Evolutionary conservation across 495 filamentous ascomycete species (phyloP).

Genomic region (Penicillium mononematosum): DNA sequence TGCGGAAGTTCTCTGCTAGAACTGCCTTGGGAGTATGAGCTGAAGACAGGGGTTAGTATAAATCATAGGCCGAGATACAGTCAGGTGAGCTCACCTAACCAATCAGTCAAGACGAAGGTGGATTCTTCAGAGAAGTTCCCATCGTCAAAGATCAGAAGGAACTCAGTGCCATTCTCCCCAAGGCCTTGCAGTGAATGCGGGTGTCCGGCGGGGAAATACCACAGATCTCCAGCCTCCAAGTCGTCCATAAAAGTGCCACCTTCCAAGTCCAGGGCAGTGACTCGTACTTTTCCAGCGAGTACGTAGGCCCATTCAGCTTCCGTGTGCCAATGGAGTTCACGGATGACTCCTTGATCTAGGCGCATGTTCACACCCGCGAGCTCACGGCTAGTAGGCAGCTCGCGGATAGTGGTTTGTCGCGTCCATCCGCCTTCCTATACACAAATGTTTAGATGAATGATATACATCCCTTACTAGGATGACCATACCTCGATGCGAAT

Average conservation of each 20-base stretch:
- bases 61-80: neutral
- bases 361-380: constrained; percentile 69
- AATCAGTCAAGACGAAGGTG: constrained; percentile 67
- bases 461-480: neutral
- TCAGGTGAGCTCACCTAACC: constrained; percentile 48
- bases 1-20: constrained; percentile 63
- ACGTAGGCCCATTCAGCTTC: constrained; percentile 71
- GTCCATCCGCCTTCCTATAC: constrained; percentile 66
- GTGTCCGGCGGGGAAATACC: constrained; percentile 73
- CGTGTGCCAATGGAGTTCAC: constrained; percentile 73
- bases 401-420: constrained; percentile 62
- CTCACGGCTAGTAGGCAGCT: constrained; percentile 57
- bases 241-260: constrained; percentile 69
- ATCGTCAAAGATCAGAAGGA: constrained; percentile 68
- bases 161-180: constrained; percentile 64
- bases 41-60: constrained; percentile 16
- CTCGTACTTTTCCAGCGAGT: constrained; percentile 44
- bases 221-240: constrained; percentile 66
- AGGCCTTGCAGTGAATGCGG: constrained; percentile 70
- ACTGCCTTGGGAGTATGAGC: constrained; percentile 63
- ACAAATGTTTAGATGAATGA: neutral
- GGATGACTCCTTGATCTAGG: constrained; percentile 63
- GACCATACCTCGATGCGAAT: constrained; percentile 57
- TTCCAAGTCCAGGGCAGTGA: constrained; percentile 66
- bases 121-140: constrained; percentile 69